These are phyloP conservation scores for Saccharomycopsis fermentans DNA, from an alignment of 805 yeast species.

Conservation along the genomic window DNA sequence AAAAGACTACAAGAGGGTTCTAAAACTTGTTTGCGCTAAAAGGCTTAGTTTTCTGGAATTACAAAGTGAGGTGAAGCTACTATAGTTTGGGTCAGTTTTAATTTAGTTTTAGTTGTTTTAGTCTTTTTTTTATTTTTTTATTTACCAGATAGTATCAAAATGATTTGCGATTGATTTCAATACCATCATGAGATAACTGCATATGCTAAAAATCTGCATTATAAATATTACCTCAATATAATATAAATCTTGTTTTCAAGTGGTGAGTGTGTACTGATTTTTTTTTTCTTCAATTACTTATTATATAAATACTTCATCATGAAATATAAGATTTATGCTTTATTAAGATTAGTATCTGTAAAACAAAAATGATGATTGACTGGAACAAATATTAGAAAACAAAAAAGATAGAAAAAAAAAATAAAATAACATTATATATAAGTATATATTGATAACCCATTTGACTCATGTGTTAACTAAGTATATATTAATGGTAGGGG, in stretches of 20 bases:
- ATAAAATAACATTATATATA: neutral
- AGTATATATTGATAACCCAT: neutral
- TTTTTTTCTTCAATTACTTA: neutral
- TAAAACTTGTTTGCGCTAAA: conserved; percentile 40
- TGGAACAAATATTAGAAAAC: neutral
- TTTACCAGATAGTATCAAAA: too few species aligned
- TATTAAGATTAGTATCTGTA: neutral
- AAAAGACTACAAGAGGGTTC: conserved; percentile 59
- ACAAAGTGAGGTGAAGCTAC: neutral
- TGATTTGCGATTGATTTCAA: neutral
- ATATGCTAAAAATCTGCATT: too few species aligned
- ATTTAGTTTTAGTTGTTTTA: neutral
- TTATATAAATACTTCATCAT: neutral
- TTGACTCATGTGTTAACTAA: neutral
- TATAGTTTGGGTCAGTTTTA: neutral
- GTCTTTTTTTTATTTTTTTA: too few species aligned
- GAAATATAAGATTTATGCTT: neutral
- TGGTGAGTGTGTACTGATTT: too few species aligned
- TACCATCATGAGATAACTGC: too few species aligned
- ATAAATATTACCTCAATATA: neutral
- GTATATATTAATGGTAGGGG: neutral
- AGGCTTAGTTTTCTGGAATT: neutral
- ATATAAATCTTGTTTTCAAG: neutral
- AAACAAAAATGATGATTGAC: neutral
- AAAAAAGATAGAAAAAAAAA: neutral